Conservation (phyloP, 2,329 filamentous ascomycete genomes). For the Fusarium temperatum region DNA sequence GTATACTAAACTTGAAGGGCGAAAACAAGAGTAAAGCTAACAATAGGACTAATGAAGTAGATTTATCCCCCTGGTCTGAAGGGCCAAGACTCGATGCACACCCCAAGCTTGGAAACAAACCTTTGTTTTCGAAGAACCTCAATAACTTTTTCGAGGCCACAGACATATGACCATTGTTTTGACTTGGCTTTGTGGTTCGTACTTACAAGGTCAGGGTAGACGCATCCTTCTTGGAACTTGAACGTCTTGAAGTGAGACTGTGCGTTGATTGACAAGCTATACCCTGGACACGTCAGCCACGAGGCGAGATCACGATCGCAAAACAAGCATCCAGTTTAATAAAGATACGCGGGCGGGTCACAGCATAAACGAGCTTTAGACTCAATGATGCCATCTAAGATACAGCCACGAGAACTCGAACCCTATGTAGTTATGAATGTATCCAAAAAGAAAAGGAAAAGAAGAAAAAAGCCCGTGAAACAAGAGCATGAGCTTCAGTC, state of each 20-base stretch:
- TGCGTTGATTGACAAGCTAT: background rate
- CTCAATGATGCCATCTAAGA: background rate
- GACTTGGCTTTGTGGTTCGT: background rate
- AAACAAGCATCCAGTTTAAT: background rate
- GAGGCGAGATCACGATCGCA: constrained; percentile 15
- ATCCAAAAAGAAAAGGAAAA: no score
- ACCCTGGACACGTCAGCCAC: constrained; percentile 6
- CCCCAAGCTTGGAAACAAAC: background rate
- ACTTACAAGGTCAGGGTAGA: background rate
- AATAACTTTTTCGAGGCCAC: background rate
- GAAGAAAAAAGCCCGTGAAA: background rate
- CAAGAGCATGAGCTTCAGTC: background rate
- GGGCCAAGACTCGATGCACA: background rate
- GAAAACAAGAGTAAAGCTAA: background rate
- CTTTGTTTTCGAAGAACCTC: background rate
- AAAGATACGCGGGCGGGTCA: background rate
- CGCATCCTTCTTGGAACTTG: background rate
- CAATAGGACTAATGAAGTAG: background rate
- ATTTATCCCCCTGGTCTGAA: background rate
- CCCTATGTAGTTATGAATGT: background rate
- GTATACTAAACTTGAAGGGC: background rate
- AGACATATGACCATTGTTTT: background rate
- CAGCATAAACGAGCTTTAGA: background rate
- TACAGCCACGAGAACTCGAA: background rate
- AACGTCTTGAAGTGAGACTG: background rate